Evolutionary conservation across 441 rosid species (phyloP), one percentile per base, ranked within the genome.

Genomic region (Gossypium lobatum): DNA sequence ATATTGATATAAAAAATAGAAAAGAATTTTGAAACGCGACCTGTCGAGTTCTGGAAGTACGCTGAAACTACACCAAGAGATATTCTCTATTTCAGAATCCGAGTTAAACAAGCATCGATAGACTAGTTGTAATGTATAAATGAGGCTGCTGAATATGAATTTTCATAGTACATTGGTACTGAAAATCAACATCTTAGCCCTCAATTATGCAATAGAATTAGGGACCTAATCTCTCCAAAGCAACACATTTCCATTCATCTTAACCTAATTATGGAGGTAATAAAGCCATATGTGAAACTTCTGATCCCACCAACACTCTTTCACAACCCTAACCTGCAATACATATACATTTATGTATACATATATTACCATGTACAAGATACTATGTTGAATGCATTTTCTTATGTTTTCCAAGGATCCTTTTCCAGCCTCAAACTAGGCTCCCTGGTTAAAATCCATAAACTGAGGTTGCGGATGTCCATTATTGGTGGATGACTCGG

Each of bases 401-500:
- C 76, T 64, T 39, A 73, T 75, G 69, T 6, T 34, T 57, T 59
- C 48, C 13, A 55, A 58, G 67, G 60, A 71, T 58, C 72, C 66
- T 17, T 48, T 74, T 72, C 23, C 20, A 4, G 23, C 17, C 11
- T 39, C 76, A 69, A 75, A 66, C 76, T 84, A 86, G 64, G 80
- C 87, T 86, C 88, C 82, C 83, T 82, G 84, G 81, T 83, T 80
- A 75, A 89, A 91, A 84, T 87, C 89, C 80, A 85, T 71, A 75
- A 86, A 89, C 78, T 76, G 83, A 0, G 85, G 79, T 63, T 6
- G 81, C 1, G 86, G 76, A 81, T 84, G 94, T 59, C 86, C 88
- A 1, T 83, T 81, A 59, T 71, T 83, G 75, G 77, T 6, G 26
- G 86, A 79, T 54, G 88, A 59, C 68, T 77, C 85, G 13, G 80